Evolutionary conservation across 148 eudicot species (phyloP).

Genomic region (Dysphania ambrosioides): DNA sequence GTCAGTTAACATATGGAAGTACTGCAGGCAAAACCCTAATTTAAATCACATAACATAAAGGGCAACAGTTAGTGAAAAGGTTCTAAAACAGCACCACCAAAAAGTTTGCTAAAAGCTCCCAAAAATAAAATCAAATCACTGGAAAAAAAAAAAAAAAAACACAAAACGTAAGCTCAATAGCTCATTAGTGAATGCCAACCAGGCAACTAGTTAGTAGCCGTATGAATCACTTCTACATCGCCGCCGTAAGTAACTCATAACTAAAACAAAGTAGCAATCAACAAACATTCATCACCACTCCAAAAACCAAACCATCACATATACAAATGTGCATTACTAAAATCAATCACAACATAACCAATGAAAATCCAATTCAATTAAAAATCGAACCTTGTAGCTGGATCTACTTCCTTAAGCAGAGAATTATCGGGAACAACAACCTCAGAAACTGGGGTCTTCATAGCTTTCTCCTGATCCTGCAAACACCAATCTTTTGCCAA

Average conservation of each 20-base stretch:
- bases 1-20: too few species aligned
- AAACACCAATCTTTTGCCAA: slow-evolving; percentile 69
- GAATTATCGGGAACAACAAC: slow-evolving; percentile 60
- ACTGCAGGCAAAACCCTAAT: too few species aligned
- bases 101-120: neutral
- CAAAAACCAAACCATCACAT: neutral
- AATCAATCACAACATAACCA: slow-evolving; percentile 4
- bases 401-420: slow-evolving; percentile 80
- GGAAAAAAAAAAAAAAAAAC: neutral
- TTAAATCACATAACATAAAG: slow-evolving; percentile 8
- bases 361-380: neutral
- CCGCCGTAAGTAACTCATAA: too few species aligned
- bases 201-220: neutral
- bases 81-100: neutral
- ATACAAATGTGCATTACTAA: neutral
- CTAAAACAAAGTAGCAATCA: neutral
- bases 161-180: neutral
- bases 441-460: slow-evolving; percentile 83
- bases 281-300: neutral
- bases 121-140: neutral
- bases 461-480: slow-evolving; percentile 78
- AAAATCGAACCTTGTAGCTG: slow-evolving; percentile 75
- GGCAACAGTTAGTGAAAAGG: neutral
- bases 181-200: neutral
- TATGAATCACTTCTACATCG: neutral